A percentile compares a stretch with the other conserved stretches of the same genome.
These are phyloP conservation scores for Phialophora expanda DNA, from an alignment of 2,329 filamentous ascomycete species.

Conservation along the genomic window DNA sequence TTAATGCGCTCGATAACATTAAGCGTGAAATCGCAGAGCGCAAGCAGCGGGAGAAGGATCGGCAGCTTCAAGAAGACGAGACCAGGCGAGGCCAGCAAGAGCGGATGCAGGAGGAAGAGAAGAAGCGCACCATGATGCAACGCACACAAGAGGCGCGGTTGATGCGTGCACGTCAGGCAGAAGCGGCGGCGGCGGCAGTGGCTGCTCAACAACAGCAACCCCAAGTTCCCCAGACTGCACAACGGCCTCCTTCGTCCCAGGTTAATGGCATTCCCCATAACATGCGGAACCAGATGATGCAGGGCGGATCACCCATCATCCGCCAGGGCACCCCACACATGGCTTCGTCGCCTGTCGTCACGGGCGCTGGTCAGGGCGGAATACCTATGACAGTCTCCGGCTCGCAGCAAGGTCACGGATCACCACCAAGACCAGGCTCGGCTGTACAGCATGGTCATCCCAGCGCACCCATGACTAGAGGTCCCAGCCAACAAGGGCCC, in stretches of 20 bases:
- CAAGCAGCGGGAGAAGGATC: constrained; percentile 55
- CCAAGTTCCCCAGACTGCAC: constrained; percentile 48
- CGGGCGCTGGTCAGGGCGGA: constrained; percentile 46
- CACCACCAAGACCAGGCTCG: constrained; percentile 53
- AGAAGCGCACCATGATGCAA: constrained; percentile 50
- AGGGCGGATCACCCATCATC: constrained; percentile 54
- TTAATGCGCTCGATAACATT: constrained; percentile 89
- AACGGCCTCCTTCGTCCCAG: constrained; percentile 55
- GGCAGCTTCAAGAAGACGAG: constrained; percentile 57
- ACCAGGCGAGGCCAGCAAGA: constrained; percentile 55
- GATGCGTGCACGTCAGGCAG: constrained; percentile 43
- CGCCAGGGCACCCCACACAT: constrained; percentile 55
- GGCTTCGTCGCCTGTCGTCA: constrained; percentile 53
- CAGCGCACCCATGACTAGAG: constrained; percentile 52
- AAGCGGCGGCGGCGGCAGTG: constrained; percentile 49
- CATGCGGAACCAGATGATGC: constrained; percentile 46
- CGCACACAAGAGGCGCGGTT: constrained; percentile 41
- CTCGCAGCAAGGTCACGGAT: constrained; percentile 54
- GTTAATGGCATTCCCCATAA: constrained; percentile 57
- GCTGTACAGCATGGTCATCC: constrained; percentile 55
- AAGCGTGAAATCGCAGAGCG: constrained; percentile 77
- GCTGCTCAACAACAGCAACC: constrained; percentile 46
- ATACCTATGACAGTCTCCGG: constrained; percentile 52
- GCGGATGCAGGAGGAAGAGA: constrained; percentile 56
- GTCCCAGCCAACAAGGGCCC: constrained; percentile 51